Evolutionary conservation across 2,329 filamentous ascomycete species (phyloP).

Genomic region (Xylariaceae sp.): DNA sequence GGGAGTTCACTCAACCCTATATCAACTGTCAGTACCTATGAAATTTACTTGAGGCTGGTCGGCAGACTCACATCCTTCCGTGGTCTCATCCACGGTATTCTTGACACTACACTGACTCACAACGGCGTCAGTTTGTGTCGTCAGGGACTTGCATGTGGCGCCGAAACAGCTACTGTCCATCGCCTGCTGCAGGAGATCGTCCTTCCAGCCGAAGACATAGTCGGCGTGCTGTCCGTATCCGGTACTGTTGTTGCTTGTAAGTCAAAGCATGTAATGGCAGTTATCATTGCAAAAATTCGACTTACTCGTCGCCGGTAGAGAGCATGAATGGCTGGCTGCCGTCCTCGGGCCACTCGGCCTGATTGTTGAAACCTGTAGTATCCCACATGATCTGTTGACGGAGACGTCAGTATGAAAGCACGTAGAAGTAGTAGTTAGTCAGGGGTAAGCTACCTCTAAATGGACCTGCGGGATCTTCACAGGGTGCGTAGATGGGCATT

Average conservation of each 20-base stretch:
- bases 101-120: slow-evolving; percentile 19
- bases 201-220: slow-evolving; percentile 26
- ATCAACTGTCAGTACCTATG: background rate
- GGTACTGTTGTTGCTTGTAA: slow-evolving; percentile 9
- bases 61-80: slow-evolving; percentile 23
- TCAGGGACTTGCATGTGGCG: slow-evolving; percentile 19
- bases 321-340: slow-evolving; percentile 22
- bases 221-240: slow-evolving; percentile 25
- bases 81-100: slow-evolving; percentile 24
- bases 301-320: slow-evolving; percentile 23
- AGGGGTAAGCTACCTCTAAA: slow-evolving; percentile 6
- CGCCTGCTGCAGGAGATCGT: slow-evolving; percentile 19
- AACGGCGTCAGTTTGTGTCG: slow-evolving; percentile 16
- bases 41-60: background rate
- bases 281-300: background rate
- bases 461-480: slow-evolving; percentile 18
- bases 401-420: background rate
- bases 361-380: slow-evolving; percentile 16
- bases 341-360: slow-evolving; percentile 14
- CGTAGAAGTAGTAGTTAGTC: background rate
- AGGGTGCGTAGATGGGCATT: slow-evolving; percentile 14
- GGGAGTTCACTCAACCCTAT: slow-evolving; percentile 14
- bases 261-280: background rate
- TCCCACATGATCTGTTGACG: slow-evolving; percentile 16
- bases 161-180: slow-evolving; percentile 26